These are phyloP conservation scores for Fraxinus sp. DNA, from an alignment of 305 asterid genomes.

Conservation along the genomic window DNA sequence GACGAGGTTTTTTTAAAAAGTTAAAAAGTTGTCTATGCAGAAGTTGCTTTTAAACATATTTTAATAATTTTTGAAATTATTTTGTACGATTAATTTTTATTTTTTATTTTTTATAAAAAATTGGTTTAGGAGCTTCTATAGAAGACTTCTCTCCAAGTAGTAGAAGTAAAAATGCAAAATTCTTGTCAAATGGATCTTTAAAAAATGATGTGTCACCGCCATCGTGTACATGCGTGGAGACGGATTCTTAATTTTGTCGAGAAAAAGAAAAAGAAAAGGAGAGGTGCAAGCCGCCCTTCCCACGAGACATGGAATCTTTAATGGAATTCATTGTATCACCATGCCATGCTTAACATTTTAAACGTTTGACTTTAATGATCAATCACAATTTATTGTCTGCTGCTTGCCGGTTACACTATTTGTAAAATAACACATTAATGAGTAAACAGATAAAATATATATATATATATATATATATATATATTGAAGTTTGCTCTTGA, in stretches of 20 bases:
- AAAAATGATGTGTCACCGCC: neutral
- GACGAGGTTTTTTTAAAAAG: neutral
- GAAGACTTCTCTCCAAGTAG: too few relatives aligned
- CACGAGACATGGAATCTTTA: slow-evolving; percentile 17
- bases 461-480: too few relatives aligned
- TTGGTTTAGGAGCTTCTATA: neutral
- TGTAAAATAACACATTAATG: neutral
- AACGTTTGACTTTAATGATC: neutral
- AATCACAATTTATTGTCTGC: slow-evolving; percentile 18
- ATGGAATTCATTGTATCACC: neutral
- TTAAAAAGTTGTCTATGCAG: neutral
- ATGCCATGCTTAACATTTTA: neutral
- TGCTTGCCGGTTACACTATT: neutral
- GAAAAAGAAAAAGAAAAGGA: neutral
- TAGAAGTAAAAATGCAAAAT: neutral
- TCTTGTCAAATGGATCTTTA: neutral
- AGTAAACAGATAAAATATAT: too few relatives aligned
- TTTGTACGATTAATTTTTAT: neutral
- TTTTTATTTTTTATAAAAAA: too few relatives aligned
- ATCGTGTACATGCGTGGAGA: neutral
- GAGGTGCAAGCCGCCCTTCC: slow-evolving; percentile 29
- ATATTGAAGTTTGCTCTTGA: neutral
- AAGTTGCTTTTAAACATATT: neutral
- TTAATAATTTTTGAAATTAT: neutral
- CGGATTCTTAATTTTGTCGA: slow-evolving; percentile 26